Evolutionary conservation across 306 rosid species (phyloP), one percentile per base, ranked within the genome.

Genomic region (Fragaria vesca): DNA sequence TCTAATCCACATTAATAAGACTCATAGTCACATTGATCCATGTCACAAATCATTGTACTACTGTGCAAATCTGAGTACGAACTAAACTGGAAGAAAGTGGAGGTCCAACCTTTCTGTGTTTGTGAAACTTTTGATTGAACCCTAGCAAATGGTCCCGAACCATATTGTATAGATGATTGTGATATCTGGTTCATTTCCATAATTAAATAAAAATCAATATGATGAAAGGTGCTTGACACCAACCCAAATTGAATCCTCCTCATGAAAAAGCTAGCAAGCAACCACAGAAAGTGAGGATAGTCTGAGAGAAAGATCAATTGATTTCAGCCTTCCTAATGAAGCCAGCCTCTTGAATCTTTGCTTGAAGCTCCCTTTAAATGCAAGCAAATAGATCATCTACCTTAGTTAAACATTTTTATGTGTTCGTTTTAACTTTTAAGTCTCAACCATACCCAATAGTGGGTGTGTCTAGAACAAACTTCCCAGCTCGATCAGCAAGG

Each of bases 221-320:
- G 57, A n/a, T 77, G 89, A 89, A 85, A 81, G 79, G 61, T 40
- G 57, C 79, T 38, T 52, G 28, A 65, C 84, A 81, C 88, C 88
- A 58, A 83, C 76, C 82, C 24, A 51, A 75, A 57, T 81, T 72
- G 50, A 48, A 47, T 7, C 62, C 48, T 38, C 47, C 46, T 34
- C 52, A n/a, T 67, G 61, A 20, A 50, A 82, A 38, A 8, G 47
- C 47, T 43, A 20, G 71, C 71, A 8, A 66, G 50, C 32, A 45
- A 66, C 76, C 13, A 26, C 68, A 79, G 69, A 63, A 63, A 63
- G 69, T 16, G 78, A 62, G 58, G 10, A 8, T 38, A 26, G 34
- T 26, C 17, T n/a, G 66, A 55, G 52, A n/a, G 13, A 16, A 61
- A 6, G 17, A 16, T 32, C 34, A 43, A 68, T 69, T 71, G 76